A percentile compares a stretch with the other conserved stretches of the same genome.
Conservation (phyloP, 2,329 filamentous ascomycete genomes). For the Cercospora canescens region DNA sequence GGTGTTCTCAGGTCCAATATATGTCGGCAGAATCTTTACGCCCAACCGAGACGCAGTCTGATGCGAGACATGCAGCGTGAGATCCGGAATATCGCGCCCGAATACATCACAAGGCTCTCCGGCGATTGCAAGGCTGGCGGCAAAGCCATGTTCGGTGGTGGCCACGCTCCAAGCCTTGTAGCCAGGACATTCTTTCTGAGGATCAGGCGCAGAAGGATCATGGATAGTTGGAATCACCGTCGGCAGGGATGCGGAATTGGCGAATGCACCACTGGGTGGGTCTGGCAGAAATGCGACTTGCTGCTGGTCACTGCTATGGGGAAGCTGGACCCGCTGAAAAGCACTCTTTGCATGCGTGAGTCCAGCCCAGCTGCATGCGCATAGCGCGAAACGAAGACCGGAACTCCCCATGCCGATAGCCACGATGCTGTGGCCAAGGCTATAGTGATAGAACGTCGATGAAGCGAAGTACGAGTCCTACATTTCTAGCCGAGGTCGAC, state of each 20-base stretch:
- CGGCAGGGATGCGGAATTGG: constrained; percentile 1
- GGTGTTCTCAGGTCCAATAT: constrained; percentile 23
- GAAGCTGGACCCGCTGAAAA: background rate
- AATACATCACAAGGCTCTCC: constrained; percentile 29
- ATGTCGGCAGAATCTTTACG: constrained; percentile 29
- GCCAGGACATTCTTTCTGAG: constrained; percentile 31
- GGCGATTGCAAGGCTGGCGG: constrained; percentile 29
- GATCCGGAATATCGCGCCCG: constrained; percentile 29
- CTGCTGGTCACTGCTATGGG: background rate
- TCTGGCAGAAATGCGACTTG: background rate
- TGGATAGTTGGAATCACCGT: constrained; percentile 21
- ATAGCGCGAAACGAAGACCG: background rate
- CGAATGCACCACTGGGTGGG: background rate
- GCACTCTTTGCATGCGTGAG: constrained; percentile 1
- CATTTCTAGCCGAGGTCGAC: constrained; percentile 4
- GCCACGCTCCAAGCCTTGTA: constrained; percentile 28
- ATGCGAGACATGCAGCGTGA: constrained; percentile 29
- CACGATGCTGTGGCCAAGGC: background rate
- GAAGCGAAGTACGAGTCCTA: background rate
- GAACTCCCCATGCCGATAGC: background rate
- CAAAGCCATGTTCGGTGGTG: constrained; percentile 24
- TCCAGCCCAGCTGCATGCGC: background rate
- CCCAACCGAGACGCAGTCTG: constrained; percentile 29
- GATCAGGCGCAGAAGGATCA: constrained; percentile 28
- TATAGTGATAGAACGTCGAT: constrained; percentile 1